These are phyloP conservation scores for Liquidambar formosana DNA, from an alignment of 164 flowering plant species.

Conservation along the genomic window DNA sequence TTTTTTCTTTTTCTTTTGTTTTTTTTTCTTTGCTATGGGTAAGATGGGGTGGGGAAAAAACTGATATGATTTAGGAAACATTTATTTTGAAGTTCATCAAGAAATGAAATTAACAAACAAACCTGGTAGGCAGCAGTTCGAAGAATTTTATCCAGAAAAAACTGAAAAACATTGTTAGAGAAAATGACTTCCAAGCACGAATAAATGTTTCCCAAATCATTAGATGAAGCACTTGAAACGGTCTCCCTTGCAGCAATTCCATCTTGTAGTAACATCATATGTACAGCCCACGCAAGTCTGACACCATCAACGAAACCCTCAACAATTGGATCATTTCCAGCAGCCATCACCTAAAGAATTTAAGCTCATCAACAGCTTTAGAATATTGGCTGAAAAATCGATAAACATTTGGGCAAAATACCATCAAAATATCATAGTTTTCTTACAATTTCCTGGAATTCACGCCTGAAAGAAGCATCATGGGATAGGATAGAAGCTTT, in stretches of 20 bases:
- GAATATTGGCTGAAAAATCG: not conserved
- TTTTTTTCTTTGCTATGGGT: no score
- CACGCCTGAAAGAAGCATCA: slow-evolving; percentile 75
- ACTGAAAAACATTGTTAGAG: slow-evolving; percentile 80
- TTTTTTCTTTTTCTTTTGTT: no score
- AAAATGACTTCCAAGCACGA: slow-evolving; percentile 76
- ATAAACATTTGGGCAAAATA: not conserved
- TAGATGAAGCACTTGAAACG: slow-evolving; percentile 46
- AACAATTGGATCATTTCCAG: slow-evolving; percentile 58
- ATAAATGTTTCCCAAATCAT: slow-evolving; percentile 48
- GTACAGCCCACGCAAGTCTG: slow-evolving; percentile 89
- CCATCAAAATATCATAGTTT: not conserved
- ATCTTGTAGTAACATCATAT: slow-evolving; percentile 75
- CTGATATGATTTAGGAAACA: no score
- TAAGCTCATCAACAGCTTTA: slow-evolving; percentile 1
- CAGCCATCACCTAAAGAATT: slow-evolving; percentile 57
- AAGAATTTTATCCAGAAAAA: slow-evolving; percentile 77
- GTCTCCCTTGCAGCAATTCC: slow-evolving; percentile 45
- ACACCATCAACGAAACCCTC: slow-evolving; percentile 77
- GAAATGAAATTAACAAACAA: not conserved
- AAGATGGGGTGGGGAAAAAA: no score
- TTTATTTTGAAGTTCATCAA: no score
- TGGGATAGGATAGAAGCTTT: slow-evolving; percentile 63
- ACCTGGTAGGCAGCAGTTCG: slow-evolving; percentile 94
- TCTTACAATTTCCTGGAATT: slow-evolving; percentile 87